Evolutionary conservation across 345 rosid genomes (phyloP).

Genomic region (Erodium maritimum): DNA sequence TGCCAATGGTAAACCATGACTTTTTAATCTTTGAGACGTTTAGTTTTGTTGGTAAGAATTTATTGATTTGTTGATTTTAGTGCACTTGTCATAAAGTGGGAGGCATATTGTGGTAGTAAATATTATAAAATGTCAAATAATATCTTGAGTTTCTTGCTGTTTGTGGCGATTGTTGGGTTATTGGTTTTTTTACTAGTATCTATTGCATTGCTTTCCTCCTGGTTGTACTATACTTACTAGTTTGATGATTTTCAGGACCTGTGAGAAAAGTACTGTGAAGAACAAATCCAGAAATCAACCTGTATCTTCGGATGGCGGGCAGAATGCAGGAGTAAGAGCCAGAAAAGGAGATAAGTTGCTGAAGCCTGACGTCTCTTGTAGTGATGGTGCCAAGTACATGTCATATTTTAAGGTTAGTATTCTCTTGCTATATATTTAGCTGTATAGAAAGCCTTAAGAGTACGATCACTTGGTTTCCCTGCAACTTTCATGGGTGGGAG

Average conservation of each 20-base stretch:
- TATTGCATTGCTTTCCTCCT: background rate
- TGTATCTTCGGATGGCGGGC: slow-evolving; percentile 27
- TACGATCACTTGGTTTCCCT: background rate
- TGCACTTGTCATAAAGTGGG: background rate
- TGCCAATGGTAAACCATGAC: background rate
- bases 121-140: too few species aligned
- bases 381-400: slow-evolving; percentile 83
- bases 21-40: background rate
- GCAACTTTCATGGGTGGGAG: too few species aligned
- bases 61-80: background rate
- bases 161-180: background rate
- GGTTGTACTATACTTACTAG: slow-evolving; percentile 9
- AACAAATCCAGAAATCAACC: slow-evolving; percentile 26
- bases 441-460: slow-evolving; percentile 2
- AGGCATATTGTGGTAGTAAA: background rate
- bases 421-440: slow-evolving; percentile 12
- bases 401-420: slow-evolving; percentile 71
- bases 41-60: background rate
- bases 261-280: slow-evolving; percentile 25
- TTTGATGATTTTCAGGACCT: slow-evolving; percentile 31
- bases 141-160: background rate
- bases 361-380: slow-evolving; percentile 34
- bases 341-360: slow-evolving; percentile 39
- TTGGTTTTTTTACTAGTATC: slow-evolving; percentile 1
- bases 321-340: slow-evolving; percentile 18